phyloP scores from a whole-genome alignment of 768 basidiomycete genomes.

The Antrodiella citrinella region DNA sequence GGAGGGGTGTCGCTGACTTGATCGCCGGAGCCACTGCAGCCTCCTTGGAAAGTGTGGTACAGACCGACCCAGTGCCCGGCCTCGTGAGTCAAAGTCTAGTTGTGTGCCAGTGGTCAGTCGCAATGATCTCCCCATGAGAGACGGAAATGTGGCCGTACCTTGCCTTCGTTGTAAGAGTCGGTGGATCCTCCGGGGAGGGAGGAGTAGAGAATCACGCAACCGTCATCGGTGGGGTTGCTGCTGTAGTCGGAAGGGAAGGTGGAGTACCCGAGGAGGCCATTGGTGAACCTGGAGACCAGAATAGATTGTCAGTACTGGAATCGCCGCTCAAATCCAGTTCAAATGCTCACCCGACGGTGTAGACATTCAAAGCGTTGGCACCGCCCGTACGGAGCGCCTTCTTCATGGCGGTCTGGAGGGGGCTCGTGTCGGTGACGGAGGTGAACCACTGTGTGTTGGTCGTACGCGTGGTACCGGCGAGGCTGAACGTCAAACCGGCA shows the following conservation, averaged over 20 bases:
- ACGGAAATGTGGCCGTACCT: slow-evolving; percentile 7
- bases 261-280: slow-evolving; percentile 44
- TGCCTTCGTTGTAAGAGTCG: slow-evolving; percentile 29
- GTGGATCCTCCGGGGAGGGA: slow-evolving; percentile 33
- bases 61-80: slow-evolving; percentile 56
- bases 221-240: slow-evolving; percentile 37
- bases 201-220: slow-evolving; percentile 30
- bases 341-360: slow-evolving; percentile 33
- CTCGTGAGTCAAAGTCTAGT: slow-evolving; percentile 45
- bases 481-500: slow-evolving; percentile 31
- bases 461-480: slow-evolving; percentile 35
- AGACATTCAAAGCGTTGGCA: slow-evolving; percentile 37
- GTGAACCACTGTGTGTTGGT: slow-evolving; percentile 42
- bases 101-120: background rate
- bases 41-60: slow-evolving; percentile 53
- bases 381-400: slow-evolving; percentile 33
- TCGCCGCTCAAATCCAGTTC: background rate
- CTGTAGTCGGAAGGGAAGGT: slow-evolving; percentile 42
- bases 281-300: slow-evolving; percentile 30
- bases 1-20: slow-evolving; percentile 38
- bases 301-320: too few relatives aligned
- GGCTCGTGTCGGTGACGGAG: slow-evolving; percentile 27
- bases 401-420: slow-evolving; percentile 42
- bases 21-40: slow-evolving; percentile 33
- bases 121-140: too few relatives aligned